Evolutionary conservation across 345 rosid species (phyloP).

Genomic region (Limnanthes douglasii): DNA sequence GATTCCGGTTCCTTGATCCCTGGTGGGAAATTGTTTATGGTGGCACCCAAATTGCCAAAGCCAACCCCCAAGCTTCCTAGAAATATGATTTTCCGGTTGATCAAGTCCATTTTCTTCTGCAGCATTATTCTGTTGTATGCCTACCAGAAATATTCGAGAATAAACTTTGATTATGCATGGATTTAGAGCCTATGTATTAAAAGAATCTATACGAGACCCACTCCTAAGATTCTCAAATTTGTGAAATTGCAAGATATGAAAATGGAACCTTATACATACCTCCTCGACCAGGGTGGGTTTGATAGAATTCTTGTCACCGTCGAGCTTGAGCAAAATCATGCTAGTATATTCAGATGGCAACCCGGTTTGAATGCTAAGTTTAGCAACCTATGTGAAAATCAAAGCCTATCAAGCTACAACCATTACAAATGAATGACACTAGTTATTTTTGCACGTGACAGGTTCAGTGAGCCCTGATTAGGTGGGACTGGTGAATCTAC

Average conservation of each 20-base stretch:
- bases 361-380: slow-evolving; percentile 47
- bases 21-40: slow-evolving; percentile 41
- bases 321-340: slow-evolving; percentile 29
- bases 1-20: slow-evolving; percentile 44
- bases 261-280: slow-evolving; percentile 12
- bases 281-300: slow-evolving; percentile 19
- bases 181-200: no score
- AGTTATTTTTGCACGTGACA: neutral
- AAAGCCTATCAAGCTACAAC: neutral
- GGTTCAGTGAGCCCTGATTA: neutral
- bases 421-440: neutral
- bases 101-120: slow-evolving; percentile 16
- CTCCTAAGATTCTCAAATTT: neutral
- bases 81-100: slow-evolving; percentile 13
- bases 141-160: no score
- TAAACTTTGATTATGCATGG: no score
- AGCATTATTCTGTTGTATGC: slow-evolving; percentile 13
- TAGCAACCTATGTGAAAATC: slow-evolving; percentile 34
- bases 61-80: slow-evolving; percentile 43
- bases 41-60: slow-evolving; percentile 52
- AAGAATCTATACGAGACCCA: no score
- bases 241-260: neutral
- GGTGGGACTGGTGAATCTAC: no score
- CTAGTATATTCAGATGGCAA: slow-evolving; percentile 48
- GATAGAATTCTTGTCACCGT: slow-evolving; percentile 17